Evolutionary conservation across 2,329 filamentous ascomycete genomes (phyloP).

Genomic region (Neonectria neomacrospora): DNA sequence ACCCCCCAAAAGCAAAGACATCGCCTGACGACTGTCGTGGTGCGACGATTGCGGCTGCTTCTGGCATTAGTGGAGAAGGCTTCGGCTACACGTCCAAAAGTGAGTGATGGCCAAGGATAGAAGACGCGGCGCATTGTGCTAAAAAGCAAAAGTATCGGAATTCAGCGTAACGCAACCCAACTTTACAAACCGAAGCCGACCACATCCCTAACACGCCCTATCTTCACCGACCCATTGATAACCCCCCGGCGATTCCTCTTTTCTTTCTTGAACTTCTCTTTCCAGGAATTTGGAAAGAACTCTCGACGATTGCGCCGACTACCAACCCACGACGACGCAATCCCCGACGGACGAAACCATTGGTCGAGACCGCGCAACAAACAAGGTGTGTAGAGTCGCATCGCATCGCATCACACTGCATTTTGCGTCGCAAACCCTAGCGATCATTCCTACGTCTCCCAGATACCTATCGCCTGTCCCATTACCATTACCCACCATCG

Average conservation of each 20-base stretch:
- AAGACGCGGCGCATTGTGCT: conserved; percentile 40
- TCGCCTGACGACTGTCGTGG: conserved; percentile 35
- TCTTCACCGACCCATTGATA: conserved; percentile 27
- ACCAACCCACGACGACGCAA: neutral
- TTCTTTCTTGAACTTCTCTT: conserved; percentile 24
- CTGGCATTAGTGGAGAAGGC: conserved; percentile 33
- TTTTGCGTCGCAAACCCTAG: conserved; percentile 16
- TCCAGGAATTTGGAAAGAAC: conserved; percentile 18
- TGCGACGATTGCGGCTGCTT: conserved; percentile 42
- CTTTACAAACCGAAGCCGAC: conserved; percentile 22
- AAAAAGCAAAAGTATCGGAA: conserved; percentile 43
- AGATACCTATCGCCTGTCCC: neutral
- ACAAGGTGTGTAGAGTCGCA: conserved; percentile 30
- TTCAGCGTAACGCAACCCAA: conserved; percentile 37
- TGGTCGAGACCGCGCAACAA: conserved; percentile 12
- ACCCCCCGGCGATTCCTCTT: conserved; percentile 26
- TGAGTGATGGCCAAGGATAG: conserved; percentile 38
- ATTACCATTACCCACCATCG: conserved; percentile 2
- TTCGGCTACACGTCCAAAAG: conserved; percentile 35
- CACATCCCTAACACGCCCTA: conserved; percentile 16
- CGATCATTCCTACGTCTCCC: conserved; percentile 21
- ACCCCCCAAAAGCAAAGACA: conserved; percentile 41
- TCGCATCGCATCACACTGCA: conserved; percentile 31
- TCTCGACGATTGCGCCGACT: conserved; percentile 28
- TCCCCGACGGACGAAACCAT: conserved; percentile 16